Percentiles rank a stretch among this genome's conserved stretches.
Conservation (phyloP, 148 eudicot species). For the Chenopodium album region DNA sequence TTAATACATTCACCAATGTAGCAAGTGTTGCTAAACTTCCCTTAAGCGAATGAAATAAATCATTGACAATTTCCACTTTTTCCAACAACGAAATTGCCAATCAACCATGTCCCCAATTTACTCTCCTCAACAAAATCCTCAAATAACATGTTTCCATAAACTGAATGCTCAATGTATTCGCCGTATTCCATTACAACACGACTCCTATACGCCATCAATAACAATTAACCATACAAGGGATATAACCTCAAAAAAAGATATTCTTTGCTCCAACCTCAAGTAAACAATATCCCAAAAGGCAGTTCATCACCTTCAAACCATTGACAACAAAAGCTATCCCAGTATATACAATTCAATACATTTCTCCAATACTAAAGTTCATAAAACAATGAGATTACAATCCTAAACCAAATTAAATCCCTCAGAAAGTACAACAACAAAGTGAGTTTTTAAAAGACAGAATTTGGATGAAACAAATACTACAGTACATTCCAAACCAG, state of each 20-base stretch:
- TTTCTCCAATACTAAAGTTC: no score
- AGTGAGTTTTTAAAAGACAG: neutral
- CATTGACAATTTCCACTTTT: neutral
- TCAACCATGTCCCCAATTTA: neutral
- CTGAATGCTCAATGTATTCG: neutral
- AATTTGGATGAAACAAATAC: neutral
- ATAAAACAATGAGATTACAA: neutral
- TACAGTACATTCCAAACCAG: neutral
- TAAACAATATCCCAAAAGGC: neutral
- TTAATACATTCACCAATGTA: no score
- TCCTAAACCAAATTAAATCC: neutral
- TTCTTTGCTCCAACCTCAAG: conserved; percentile 15
- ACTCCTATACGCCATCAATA: neutral
- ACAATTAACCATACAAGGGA: neutral
- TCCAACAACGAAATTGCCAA: neutral
- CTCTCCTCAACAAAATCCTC: neutral
- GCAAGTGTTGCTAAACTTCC: neutral
- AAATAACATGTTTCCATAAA: neutral
- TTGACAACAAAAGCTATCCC: neutral
- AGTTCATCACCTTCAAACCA: no score
- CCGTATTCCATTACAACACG: neutral
- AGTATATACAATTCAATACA: neutral
- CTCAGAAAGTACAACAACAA: neutral
- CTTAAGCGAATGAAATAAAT: neutral
- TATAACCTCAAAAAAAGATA: conserved; percentile 1